These are phyloP conservation scores for Flueggea neowawraea DNA, from an alignment of 441 rosid genomes.

Conservation along the genomic window DNA sequence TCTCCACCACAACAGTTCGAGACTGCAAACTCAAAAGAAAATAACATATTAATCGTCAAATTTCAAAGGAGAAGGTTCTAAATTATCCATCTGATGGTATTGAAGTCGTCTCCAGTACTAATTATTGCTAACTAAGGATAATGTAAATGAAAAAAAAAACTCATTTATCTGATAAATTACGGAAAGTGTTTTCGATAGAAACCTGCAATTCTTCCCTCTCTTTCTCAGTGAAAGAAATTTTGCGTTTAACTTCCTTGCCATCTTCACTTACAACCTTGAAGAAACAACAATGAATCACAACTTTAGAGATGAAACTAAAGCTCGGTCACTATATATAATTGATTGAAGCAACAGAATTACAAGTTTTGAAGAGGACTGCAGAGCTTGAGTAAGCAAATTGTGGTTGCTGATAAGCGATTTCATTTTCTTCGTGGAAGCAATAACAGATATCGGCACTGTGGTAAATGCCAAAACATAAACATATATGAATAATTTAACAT, in stretches of 20 bases:
- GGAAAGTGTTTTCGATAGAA: not conserved
- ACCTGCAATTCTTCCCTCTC: slow-evolving; percentile 92
- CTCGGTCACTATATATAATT: no score
- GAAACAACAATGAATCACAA: slow-evolving; percentile 7
- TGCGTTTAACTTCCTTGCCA: slow-evolving; percentile 75
- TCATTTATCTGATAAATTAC: not conserved
- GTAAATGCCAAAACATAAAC: not conserved
- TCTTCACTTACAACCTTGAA: slow-evolving; percentile 72
- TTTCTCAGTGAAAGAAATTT: slow-evolving; percentile 71
- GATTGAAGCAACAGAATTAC: slow-evolving; percentile 21
- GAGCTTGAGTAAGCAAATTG: slow-evolving; percentile 67
- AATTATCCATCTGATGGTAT: no score
- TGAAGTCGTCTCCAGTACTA: no score
- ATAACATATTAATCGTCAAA: no score
- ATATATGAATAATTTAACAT: not conserved
- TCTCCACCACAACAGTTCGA: slow-evolving; percentile 86
- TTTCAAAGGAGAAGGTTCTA: no score
- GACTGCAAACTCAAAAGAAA: slow-evolving; percentile 42
- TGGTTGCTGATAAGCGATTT: slow-evolving; percentile 62
- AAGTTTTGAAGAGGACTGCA: slow-evolving; percentile 74
- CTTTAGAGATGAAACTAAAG: not conserved
- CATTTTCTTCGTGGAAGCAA: slow-evolving; percentile 84
- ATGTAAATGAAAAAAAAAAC: slow-evolving; percentile 2
- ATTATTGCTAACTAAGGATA: no score
- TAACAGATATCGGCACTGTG: slow-evolving; percentile 68